phyloP scores from a whole-genome alignment of 306 rosid genomes.

The Prosopis cineraria region DNA sequence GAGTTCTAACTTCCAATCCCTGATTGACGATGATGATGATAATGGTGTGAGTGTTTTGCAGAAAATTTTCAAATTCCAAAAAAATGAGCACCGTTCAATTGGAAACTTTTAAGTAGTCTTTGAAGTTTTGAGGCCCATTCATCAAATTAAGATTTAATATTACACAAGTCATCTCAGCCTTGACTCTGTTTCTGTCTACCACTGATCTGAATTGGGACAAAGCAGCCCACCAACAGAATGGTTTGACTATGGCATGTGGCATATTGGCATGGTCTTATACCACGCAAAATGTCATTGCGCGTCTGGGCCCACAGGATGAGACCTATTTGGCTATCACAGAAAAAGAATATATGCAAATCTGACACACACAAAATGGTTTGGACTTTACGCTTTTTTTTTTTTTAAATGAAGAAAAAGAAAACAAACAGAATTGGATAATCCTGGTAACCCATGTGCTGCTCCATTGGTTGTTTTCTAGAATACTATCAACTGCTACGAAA shows the following conservation, averaged over 20 bases:
- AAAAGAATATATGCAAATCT: conserved; percentile 35
- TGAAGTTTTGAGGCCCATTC: background rate
- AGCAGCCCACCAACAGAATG: background rate
- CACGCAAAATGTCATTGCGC: conserved; percentile 17
- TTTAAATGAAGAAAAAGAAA: background rate
- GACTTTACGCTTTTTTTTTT: background rate
- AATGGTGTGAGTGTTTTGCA: background rate
- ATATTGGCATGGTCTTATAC: conserved; percentile 17
- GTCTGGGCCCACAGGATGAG: conserved; percentile 22
- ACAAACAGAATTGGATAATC: background rate
- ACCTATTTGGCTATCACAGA: conserved; percentile 32
- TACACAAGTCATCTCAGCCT: conserved; percentile 24
- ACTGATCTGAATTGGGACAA: background rate
- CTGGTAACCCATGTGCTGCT: background rate
- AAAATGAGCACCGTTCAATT: background rate
- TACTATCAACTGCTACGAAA: background rate
- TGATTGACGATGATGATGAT: background rate
- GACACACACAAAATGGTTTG: background rate
- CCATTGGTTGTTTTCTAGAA: conserved; percentile 10
- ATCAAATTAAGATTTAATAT: background rate
- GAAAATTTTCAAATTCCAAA: background rate
- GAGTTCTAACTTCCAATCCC: background rate
- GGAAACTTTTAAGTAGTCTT: background rate
- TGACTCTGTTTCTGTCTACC: conserved; percentile 8
- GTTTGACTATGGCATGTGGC: conserved; percentile 29